phyloP scores from a whole-genome alignment of 345 rosid genomes.

The Arabis alpina region DNA sequence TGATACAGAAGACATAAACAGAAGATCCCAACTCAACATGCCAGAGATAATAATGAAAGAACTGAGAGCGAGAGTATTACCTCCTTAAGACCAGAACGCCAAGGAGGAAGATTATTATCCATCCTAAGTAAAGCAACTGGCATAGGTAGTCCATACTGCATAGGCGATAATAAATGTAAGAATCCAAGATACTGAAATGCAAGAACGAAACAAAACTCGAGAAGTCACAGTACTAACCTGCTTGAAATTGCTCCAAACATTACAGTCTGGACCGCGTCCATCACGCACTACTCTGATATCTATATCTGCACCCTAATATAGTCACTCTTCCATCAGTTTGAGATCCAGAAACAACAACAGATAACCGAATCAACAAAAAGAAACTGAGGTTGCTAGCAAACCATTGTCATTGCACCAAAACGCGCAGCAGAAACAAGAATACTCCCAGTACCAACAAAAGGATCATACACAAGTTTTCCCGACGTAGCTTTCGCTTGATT shows the following conservation, averaged over 20 bases:
- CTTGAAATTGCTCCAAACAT: slow-evolving; percentile 98
- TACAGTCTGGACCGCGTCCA: slow-evolving; percentile 96
- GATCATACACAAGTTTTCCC: slow-evolving; percentile 91
- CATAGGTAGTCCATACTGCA: slow-evolving; percentile 88
- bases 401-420: slow-evolving; percentile 94
- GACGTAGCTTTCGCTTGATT: slow-evolving; percentile 83
- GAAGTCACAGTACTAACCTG: slow-evolving; percentile 58
- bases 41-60: background rate
- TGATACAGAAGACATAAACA: slow-evolving; percentile 1
- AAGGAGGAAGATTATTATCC: slow-evolving; percentile 95
- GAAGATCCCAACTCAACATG: background rate
- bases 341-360: slow-evolving; percentile 4
- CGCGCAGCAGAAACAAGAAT: slow-evolving; percentile 92
- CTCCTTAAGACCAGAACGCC: slow-evolving; percentile 89
- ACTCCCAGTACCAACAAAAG: slow-evolving; percentile 98
- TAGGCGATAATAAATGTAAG: slow-evolving; percentile 4
- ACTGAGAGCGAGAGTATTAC: slow-evolving; percentile 44
- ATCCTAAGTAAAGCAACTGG: slow-evolving; percentile 85
- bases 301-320: slow-evolving; percentile 89
- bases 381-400: slow-evolving; percentile 36
- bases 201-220: slow-evolving; percentile 2
- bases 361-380: background rate
- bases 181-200: background rate
- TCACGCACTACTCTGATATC: slow-evolving; percentile 95
- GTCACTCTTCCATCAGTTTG: slow-evolving; percentile 29